phyloP scores from a whole-genome alignment of 176 grass and related monocot species.

The Aegilops sharonensis region DNA sequence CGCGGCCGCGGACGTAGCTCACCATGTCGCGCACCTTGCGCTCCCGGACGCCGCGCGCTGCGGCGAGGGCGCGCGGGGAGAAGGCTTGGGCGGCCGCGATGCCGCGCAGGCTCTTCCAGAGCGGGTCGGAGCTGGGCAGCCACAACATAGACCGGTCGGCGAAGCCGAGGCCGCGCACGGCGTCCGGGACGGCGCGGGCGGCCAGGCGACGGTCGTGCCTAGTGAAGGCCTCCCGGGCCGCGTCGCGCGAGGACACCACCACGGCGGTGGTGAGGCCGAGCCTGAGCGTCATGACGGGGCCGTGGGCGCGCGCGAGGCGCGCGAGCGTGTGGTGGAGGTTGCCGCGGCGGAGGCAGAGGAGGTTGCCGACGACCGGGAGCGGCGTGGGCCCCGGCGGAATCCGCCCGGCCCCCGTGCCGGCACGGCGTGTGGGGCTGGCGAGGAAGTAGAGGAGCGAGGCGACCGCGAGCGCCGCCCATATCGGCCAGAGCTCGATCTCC shows the following conservation, averaged over 20 bases:
- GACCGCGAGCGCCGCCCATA: neutral
- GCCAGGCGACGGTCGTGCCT: neutral
- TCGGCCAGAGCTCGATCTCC: neutral
- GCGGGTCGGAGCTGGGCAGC: slow-evolving; percentile 6
- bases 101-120: slow-evolving; percentile 31
- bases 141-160: neutral
- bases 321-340: neutral
- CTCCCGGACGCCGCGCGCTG: neutral
- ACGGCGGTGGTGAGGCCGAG: neutral
- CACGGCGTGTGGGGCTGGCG: neutral
- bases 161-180: neutral
- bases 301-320: neutral
- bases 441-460: neutral
- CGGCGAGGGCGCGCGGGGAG: slow-evolving; percentile 11
- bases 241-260: neutral
- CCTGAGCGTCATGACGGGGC: neutral
- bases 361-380: neutral
- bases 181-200: slow-evolving; percentile 20
- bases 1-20: neutral
- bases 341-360: neutral
- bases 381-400: neutral
- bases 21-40: slow-evolving; percentile 17
- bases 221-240: neutral
- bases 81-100: slow-evolving; percentile 22
- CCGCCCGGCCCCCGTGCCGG: neutral